phyloP scores from a whole-genome alignment of 1,284 basidiomycete genomes.

The Cryptococcus sp. region DNA sequence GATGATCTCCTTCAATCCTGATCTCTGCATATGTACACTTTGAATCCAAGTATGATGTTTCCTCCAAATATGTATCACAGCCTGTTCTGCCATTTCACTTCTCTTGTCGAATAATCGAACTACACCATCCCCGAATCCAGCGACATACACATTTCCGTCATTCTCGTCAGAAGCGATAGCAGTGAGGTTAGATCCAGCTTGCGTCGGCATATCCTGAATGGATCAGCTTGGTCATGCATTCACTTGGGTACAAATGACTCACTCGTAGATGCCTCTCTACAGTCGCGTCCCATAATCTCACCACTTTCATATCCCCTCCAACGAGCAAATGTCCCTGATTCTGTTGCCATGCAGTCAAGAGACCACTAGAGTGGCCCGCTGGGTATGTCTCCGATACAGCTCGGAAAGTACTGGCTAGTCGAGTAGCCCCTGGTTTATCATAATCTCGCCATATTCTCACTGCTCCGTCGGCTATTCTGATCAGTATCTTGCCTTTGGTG shows the following conservation, averaged over 20 bases:
- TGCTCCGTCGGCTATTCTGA: conserved; percentile 71
- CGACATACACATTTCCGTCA: conserved; percentile 74
- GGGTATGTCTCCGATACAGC: conserved; percentile 74
- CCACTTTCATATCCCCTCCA: conserved; percentile 83
- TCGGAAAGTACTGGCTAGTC: conserved; percentile 87
- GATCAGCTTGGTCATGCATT: neutral
- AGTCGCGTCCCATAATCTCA: conserved; percentile 93
- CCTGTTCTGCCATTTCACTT: conserved; percentile 74
- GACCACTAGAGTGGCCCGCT: conserved; percentile 61
- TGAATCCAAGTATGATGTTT: conserved; percentile 90
- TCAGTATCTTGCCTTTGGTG: neutral
- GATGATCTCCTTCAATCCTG: conserved; percentile 67
- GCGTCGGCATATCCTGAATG: conserved; percentile 61
- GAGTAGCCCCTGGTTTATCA: conserved; percentile 55
- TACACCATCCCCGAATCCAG: conserved; percentile 88
- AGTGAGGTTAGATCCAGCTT: conserved; percentile 84
- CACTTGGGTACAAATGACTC: conserved; percentile 32
- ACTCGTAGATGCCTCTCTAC: conserved; percentile 80
- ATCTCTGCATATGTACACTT: conserved; percentile 80
- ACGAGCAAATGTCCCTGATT: conserved; percentile 76
- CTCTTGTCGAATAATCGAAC: conserved; percentile 90
- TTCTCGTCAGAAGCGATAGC: conserved; percentile 71
- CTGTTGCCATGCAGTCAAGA: conserved; percentile 94
- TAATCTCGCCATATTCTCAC: conserved; percentile 91
- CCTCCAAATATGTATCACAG: conserved; percentile 68